phyloP scores from a whole-genome alignment of 805 yeast genomes.

The Wickerhamiella brachini region DNA sequence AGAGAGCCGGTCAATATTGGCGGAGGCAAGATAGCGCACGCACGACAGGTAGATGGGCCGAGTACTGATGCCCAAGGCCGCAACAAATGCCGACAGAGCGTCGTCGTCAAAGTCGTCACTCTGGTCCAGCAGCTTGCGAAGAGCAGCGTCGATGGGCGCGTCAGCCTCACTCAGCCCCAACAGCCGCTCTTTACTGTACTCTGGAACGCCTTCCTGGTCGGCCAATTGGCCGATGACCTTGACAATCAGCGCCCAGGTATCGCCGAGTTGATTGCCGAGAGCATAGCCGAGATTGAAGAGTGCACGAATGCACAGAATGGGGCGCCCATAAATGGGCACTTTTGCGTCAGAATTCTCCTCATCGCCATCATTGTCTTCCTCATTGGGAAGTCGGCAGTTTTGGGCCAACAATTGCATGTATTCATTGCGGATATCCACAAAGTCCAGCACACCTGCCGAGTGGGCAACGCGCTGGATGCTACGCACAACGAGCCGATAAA shows the following conservation, averaged over 20 bases:
- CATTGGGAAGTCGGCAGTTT: conserved; percentile 12
- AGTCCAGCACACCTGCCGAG: conserved; percentile 61
- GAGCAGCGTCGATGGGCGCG: conserved; percentile 36
- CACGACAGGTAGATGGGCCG: conserved; percentile 22
- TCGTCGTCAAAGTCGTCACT: conserved; percentile 39
- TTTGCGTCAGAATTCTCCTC: neutral
- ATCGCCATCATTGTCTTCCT: neutral
- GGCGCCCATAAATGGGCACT: conserved; percentile 40
- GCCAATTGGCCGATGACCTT: conserved; percentile 14
- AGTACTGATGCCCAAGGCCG: conserved; percentile 24
- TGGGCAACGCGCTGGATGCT: conserved; percentile 73
- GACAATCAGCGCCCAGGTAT: conserved; percentile 51
- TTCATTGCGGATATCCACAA: conserved; percentile 43
- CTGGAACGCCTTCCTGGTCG: conserved; percentile 1
- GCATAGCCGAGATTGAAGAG: conserved; percentile 64
- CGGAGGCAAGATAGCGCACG: conserved; percentile 37
- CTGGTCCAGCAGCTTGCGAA: conserved; percentile 49
- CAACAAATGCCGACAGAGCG: conserved; percentile 37
- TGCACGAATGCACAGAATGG: conserved; percentile 65
- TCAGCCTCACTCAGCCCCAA: conserved; percentile 15
- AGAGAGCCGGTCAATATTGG: conserved; percentile 38
- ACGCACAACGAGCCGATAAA: conserved; percentile 53
- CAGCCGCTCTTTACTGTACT: neutral
- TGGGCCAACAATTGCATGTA: conserved; percentile 26
- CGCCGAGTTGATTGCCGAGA: conserved; percentile 57